Conservation (phyloP, 2,329 filamentous ascomycete genomes). For the Fusarium subtropicale region DNA sequence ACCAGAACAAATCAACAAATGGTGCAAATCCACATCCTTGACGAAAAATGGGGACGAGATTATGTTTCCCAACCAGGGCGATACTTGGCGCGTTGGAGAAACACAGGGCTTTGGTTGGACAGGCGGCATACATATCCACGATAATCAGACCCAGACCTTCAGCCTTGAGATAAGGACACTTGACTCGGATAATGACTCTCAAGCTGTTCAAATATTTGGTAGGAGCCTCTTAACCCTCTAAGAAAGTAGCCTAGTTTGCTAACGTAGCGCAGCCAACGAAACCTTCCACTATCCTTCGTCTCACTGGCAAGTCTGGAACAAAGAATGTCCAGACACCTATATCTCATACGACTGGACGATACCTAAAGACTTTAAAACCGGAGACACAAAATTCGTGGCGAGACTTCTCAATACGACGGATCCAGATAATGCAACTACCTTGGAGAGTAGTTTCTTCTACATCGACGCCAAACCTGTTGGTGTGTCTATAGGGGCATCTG, state of each 20-base stretch:
- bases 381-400: neutral
- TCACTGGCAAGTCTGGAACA: neutral
- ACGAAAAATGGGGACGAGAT: constrained; percentile 1
- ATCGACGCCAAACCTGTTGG: neutral
- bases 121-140: neutral
- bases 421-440: neutral
- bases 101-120: constrained; percentile 4
- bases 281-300: constrained; percentile 1
- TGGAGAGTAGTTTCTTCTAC: constrained; percentile 6
- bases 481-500: neutral
- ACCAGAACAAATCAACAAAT: neutral
- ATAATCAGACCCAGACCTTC: neutral
- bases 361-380: neutral
- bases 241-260: neutral
- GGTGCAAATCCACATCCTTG: neutral
- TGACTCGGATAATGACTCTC: neutral
- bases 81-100: constrained; percentile 2
- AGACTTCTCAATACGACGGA: neutral
- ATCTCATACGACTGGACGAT: constrained; percentile 7
- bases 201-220: constrained; percentile 4
- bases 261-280: neutral
- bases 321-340: constrained; percentile 1
- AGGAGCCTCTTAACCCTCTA: accelerated
- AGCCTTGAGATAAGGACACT: neutral
- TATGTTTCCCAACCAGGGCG: constrained; percentile 1